Conservation (phyloP, 148 eudicot genomes). For the Camellia japonica region DNA sequence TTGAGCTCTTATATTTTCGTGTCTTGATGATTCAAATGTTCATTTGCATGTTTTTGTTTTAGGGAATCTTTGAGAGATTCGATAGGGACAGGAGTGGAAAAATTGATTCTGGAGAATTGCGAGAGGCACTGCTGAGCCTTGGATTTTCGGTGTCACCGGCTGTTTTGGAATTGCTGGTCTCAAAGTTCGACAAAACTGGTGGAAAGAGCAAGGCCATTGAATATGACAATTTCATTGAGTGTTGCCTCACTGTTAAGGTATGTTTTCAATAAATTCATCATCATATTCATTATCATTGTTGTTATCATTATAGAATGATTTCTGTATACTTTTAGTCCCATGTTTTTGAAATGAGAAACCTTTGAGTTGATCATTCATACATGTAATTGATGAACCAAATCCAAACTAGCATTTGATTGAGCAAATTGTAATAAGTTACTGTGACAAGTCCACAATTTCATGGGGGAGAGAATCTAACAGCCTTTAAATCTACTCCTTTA, state of each 20-base stretch:
- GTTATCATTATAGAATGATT: not conserved
- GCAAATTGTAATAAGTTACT: not conserved
- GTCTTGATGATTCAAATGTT: not conserved
- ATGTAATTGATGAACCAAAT: not conserved
- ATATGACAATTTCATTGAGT: constrained; percentile 98
- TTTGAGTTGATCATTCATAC: not conserved
- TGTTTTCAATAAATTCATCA: not conserved
- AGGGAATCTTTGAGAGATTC: constrained; percentile 82
- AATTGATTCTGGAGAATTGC: constrained; percentile 72
- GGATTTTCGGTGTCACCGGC: constrained; percentile 78
- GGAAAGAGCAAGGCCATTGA: constrained; percentile 79
- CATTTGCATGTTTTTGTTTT: not conserved
- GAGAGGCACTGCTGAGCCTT: constrained; percentile 82
- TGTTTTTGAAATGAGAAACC: not conserved
- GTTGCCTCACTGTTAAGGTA: constrained; percentile 96
- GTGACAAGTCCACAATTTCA: not conserved
- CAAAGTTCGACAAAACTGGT: constrained; percentile 83
- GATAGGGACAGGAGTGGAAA: constrained; percentile 89
- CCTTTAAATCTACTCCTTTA: not conserved
- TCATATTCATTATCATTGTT: not conserved
- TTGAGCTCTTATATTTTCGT: not conserved
- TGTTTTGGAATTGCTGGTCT: constrained; percentile 76
- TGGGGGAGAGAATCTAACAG: not conserved
- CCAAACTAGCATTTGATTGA: not conserved
- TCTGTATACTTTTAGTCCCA: not conserved